Evolutionary conservation across 2,329 filamentous ascomycete genomes (phyloP).

Genomic region (Cephalotrichum gorgonifer): DNA sequence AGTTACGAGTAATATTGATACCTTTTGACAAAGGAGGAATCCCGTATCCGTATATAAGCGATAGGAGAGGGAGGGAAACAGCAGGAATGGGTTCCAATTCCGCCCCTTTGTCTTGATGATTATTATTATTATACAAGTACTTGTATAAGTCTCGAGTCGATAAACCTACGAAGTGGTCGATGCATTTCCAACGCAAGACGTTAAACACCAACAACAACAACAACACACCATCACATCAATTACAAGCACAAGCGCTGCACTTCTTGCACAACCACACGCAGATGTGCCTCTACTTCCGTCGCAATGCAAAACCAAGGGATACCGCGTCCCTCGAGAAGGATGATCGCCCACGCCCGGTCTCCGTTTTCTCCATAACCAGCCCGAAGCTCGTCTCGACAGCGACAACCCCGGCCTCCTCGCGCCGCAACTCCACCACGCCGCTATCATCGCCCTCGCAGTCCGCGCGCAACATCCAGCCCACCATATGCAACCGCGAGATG

Average conservation of each 20-base stretch:
- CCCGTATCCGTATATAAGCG: no score
- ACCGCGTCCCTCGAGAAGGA: neutral
- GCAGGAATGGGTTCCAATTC: no score
- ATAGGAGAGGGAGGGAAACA: no score
- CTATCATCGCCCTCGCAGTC: no score
- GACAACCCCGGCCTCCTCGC: neutral
- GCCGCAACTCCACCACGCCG: neutral
- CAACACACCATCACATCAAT: neutral
- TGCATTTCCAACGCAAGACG: neutral
- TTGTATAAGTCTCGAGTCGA: no score
- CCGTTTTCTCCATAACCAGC: neutral
- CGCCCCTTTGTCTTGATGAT: no score
- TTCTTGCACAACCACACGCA: neutral
- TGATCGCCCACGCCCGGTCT: neutral
- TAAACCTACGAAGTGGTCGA: no score
- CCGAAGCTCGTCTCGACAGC: neutral
- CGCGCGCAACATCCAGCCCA: neutral
- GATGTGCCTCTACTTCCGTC: neutral
- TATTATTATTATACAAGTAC: no score
- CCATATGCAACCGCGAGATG: conserved; percentile 1
- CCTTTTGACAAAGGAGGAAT: no score
- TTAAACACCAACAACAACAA: neutral
- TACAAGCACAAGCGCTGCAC: neutral
- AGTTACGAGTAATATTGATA: no score
- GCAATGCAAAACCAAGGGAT: neutral